Base-by-base conservation (phyloP, 805 yeast species). In the Candida taoyuanica region DNA sequence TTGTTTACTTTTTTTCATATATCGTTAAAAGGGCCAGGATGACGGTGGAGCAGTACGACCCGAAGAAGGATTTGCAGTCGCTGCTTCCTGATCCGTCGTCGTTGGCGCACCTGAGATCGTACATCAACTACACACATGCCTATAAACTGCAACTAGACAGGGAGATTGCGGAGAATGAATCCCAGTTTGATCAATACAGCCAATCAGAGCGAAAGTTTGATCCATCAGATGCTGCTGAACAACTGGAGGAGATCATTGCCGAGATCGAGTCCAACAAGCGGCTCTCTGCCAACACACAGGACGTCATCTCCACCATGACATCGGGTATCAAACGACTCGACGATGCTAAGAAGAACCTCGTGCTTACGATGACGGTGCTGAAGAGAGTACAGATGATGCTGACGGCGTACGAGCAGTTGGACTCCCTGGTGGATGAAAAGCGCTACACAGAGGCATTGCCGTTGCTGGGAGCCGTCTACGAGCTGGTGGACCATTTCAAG, bases 301-400 rank as follows among this genome's bases (percentile, higher is more conserved):
- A 59, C 5, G 70, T 78, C 4, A 85, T 88, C 39, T 68, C 80
- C 11, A 60, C 56, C 3, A 82, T 87, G 74, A 91, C 97, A 0
- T 68, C 75, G 4, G 82, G 81, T 28, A 88, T 93, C 44, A 83
- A 86, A 49, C 64, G 71, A 17, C 68, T 93, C 42, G 98, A 93
- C 60, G 76, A 74, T 35, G 80, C 89, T 25, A 93, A 93, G 65
- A 77, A 76, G 55, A 93, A 93, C 58, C 65, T 93, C 34, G 89
- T 87, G 2, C 68, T 78, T 19, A 77, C 93, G 9, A 85, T 93
- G 85, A 86, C 94, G 1, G 78, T 88, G 26, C 68, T 91, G 48
- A 85, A 91, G 52, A 73, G 96, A 44, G 67, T 93, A 27, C 95
- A 88, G 54, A 89, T 89, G 85, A 68, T 93, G 34, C 71, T 85